phyloP scores from a whole-genome alignment of 2,329 filamentous ascomycete genomes.

The Fusarium sambucinum region DNA sequence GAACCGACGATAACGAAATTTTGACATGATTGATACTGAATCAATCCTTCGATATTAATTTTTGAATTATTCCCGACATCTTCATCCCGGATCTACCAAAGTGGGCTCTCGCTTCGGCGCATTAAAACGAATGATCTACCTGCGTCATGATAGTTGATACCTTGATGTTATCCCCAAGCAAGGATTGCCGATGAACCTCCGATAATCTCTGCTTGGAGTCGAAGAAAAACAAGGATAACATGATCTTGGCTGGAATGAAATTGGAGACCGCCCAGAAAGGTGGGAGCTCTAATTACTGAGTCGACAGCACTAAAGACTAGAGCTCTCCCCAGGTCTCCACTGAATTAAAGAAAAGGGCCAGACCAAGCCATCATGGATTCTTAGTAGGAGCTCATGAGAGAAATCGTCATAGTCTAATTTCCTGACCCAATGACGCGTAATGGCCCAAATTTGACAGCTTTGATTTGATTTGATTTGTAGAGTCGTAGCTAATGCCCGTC shows the following conservation, averaged over 20 bases:
- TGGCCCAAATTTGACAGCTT: constrained; percentile 25
- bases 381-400: constrained; percentile 7
- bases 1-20: constrained; percentile 9
- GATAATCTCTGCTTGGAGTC: constrained; percentile 9
- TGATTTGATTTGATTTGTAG: constrained; percentile 9
- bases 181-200: constrained; percentile 32
- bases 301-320: constrained; percentile 9
- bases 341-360: constrained; percentile 18
- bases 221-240: constrained; percentile 34
- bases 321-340: constrained; percentile 35
- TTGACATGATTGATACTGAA: constrained; percentile 5
- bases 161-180: constrained; percentile 3
- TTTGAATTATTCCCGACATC: constrained; percentile 23
- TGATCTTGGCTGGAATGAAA: constrained; percentile 40
- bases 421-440: constrained; percentile 35
- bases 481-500: constrained; percentile 14
- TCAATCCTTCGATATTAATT: constrained; percentile 1
- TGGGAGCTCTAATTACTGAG: constrained; percentile 19
- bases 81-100: constrained; percentile 24
- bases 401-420: constrained; percentile 33
- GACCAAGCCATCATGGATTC: constrained; percentile 33
- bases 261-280: constrained; percentile 3
- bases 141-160: constrained; percentile 27
- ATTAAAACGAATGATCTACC: constrained; percentile 28
- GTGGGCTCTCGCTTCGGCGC: constrained; percentile 15